Conservation (phyloP, 371 early-diverging fungal species). For the Aphelidium insulamus region DNA sequence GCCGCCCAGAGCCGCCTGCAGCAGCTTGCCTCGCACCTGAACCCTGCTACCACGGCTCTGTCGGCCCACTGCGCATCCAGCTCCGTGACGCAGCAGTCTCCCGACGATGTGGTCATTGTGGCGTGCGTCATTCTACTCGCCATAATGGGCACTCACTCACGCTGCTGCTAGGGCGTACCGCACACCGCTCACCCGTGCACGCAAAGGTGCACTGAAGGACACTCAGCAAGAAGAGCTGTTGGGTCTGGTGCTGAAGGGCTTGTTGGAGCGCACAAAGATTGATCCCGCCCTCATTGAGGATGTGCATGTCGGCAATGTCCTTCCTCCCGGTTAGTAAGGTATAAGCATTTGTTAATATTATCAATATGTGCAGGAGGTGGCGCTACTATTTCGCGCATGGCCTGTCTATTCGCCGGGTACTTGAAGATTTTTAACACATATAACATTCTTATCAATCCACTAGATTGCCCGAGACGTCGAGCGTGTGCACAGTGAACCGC, state of each 20-base stretch:
- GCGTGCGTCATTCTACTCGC: slow-evolving; percentile 16
- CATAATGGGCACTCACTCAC: no score
- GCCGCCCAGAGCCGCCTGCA: no score
- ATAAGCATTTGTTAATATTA: no score
- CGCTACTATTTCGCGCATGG: slow-evolving; percentile 86
- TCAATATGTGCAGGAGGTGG: no score
- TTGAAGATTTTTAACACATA: no score
- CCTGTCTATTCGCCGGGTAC: slow-evolving; percentile 73
- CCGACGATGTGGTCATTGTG: slow-evolving; percentile 69
- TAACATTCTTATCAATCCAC: not conserved
- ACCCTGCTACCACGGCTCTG: no score
- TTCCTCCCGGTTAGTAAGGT: slow-evolving; percentile 73
- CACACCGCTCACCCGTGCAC: slow-evolving; percentile 73
- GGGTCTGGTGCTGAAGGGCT: slow-evolving; percentile 58
- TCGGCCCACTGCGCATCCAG: no score
- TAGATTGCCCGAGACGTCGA: slow-evolving; percentile 49
- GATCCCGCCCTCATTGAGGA: slow-evolving; percentile 80
- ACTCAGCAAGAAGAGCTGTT: slow-evolving; percentile 74
- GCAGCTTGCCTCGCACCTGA: no score
- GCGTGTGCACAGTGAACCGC: slow-evolving; percentile 78
- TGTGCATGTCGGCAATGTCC: slow-evolving; percentile 82
- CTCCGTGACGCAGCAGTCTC: no score
- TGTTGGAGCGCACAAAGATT: slow-evolving; percentile 52
- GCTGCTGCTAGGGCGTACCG: no score
- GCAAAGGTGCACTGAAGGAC: slow-evolving; percentile 86